Base-by-base conservation (phyloP, 2,329 filamentous ascomycete species). In the Aplosporella prunicola region DNA sequence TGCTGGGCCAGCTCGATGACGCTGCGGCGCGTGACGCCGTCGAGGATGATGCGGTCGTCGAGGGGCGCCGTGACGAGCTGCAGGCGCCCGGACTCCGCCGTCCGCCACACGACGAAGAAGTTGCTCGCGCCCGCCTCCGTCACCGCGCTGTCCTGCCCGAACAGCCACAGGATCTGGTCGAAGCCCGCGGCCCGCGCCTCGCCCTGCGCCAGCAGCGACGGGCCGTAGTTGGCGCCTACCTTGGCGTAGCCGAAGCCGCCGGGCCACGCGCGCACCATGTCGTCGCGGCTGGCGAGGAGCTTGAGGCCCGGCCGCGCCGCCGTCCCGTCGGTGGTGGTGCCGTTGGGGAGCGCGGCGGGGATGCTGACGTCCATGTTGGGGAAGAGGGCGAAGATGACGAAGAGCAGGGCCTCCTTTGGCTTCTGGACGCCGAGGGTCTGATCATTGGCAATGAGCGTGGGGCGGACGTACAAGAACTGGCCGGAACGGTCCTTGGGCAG, bases 101-200 rank as follows among this genome's bases (percentile, higher is more conserved):
- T 73, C 54, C 69, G 72, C 83, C 82, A 87, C 9, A 94, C 67
- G 6, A 93, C 69, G 53, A 95, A 93, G 65, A 94, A 94, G 64
- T 95, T 95, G 52, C 78, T 84, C 9, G 86, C 88, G 4, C 88
- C 88, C 2, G 88, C 88, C 66, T 95, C 88, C 2, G 88, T 95
- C 45, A 93, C 87, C 55, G 76, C 75, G 35, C 74, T 75, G 48
- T 89, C 71, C 26, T 74, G 61, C 1, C 86, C 86, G 52, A 93
- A 91, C 34, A 95, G 71, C 88, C 88, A 95, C n/a, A 95, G 72
- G 39, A 95, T 81, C 69, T 95, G 89, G 54, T 89, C 76, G 62
- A 78, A 95, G 0, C 89, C 88, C 26, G 74, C 64, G 9, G 65
- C 66, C 39, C 78, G 67, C 3, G 88, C 88, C 58, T 88, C 82